Percentiles rank a stretch among this genome's conserved stretches.
phyloP scores from a whole-genome alignment of 202 grass and related monocot genomes.

The Bolboschoenoplectus hybrid region DNA sequence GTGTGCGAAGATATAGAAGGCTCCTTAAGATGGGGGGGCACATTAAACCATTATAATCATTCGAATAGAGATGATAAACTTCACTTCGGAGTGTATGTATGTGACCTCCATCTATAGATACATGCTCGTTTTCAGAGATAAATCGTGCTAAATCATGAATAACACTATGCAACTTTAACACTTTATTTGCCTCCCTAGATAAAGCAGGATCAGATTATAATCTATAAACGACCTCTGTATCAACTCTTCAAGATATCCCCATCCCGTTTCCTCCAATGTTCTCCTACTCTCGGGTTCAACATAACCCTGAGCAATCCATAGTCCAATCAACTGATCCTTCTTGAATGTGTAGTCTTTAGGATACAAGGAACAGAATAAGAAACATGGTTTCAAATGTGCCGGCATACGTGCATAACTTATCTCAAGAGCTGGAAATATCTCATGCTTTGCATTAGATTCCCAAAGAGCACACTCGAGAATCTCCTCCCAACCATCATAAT shows the following conservation, averaged over 20 bases:
- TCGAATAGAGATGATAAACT: background rate
- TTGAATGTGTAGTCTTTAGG: conserved; percentile 13
- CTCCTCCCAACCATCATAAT: conserved; percentile 8
- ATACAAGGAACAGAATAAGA: conserved; percentile 5
- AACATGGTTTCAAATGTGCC: background rate
- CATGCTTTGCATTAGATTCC: conserved; percentile 1
- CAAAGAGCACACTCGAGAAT: background rate
- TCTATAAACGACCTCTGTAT: background rate
- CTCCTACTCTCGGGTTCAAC: background rate
- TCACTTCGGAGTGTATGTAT: background rate
- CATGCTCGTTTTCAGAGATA: conserved; percentile 17
- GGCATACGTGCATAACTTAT: background rate
- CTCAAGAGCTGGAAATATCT: conserved; percentile 11
- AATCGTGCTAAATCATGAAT: conserved; percentile 15
- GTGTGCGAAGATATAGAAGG: background rate
- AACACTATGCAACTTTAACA: background rate
- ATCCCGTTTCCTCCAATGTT: background rate
- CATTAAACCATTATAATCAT: background rate
- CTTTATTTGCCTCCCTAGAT: background rate
- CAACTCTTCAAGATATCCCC: conserved; percentile 20
- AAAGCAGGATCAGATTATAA: conserved; percentile 16
- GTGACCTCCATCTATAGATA: background rate
- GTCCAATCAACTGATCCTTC: conserved; percentile 3
- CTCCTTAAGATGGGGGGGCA: background rate
- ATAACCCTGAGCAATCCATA: conserved; percentile 15